Base-by-base conservation (phyloP, 495 filamentous ascomycete genomes). In the Xylaria flabelliformis region DNA sequence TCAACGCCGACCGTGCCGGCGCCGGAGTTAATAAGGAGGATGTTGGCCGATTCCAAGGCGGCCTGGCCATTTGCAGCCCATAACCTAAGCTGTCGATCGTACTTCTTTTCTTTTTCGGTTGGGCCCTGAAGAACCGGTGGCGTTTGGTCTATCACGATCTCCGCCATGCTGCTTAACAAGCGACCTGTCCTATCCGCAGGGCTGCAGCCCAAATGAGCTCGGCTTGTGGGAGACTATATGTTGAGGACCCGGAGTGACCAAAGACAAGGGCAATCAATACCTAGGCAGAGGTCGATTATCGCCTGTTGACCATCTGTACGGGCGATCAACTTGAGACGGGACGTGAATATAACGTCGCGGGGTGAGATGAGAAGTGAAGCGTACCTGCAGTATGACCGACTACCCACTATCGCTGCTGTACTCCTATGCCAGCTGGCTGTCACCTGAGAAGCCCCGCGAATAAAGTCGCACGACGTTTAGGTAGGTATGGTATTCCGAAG, bases 51-150 rank as follows among this genome's bases (percentile, higher is more conserved):
- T 79, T 99, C 97, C 3, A 99, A 87, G 2, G 93, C 94, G 75
- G 91, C 87, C 81, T 99, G 96, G 15, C 96, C 96, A 69, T 86
- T 94, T 10, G 95, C 94, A 66, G 94, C 96, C 96, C 96, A 99
- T 34, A 99, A 83, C 41, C 97, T 92, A 32, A 99, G 89, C 78
- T 99, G 96, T 29, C 96, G 90, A 79, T 99, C 96, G 84, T 99
- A 99, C 79, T 93, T 96, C 81, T 91, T 93, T 79, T 97, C 94
- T 80, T 95, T 96, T 46, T 93, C 93, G 56, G 91, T 91, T 44
- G 93, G 93, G 41, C 88, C 90, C 21, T 85, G 83, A 29, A 88
- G 82, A 29, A 86, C 79, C 2, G 86, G 87, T 15, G 86, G 87
- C 0, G 84, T 88, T 70, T 85, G 85, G 74, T 76, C 83, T 69